A percentile compares a stretch with the other conserved stretches of the same genome.
Evolutionary conservation across 306 rosid species (phyloP).

Genomic region (Abrus pulchellus): DNA sequence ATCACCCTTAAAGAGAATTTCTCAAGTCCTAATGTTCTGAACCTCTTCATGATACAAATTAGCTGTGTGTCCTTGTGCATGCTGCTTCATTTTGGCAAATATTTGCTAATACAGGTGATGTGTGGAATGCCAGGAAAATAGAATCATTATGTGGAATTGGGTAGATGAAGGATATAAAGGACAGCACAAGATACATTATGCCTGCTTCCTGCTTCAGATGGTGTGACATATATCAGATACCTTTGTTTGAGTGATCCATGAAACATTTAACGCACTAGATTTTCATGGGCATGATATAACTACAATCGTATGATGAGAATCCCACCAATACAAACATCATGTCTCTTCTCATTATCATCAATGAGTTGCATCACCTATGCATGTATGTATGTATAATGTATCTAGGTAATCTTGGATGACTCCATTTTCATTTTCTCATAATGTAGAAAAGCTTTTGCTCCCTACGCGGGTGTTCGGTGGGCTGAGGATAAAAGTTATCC

Average conservation of each 20-base stretch:
- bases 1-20: not conserved
- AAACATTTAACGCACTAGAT: not conserved
- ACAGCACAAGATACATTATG: not conserved
- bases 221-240: slow-evolving; percentile 23
- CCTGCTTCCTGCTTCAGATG: slow-evolving; percentile 21
- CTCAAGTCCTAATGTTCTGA: slow-evolving; percentile 7
- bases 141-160: slow-evolving; percentile 38
- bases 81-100: not conserved
- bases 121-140: slow-evolving; percentile 37
- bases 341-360: not conserved
- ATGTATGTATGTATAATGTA: not conserved
- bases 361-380: not conserved
- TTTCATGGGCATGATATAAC: slow-evolving; percentile 2
- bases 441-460: no score
- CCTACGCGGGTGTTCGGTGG: no score
- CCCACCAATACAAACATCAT: not conserved
- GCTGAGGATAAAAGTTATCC: no score
- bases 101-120: slow-evolving; percentile 37
- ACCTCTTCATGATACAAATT: not conserved
- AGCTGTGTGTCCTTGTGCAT: not conserved
- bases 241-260: slow-evolving; percentile 19
- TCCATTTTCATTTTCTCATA: not conserved
- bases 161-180: slow-evolving; percentile 34
- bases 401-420: not conserved
- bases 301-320: slow-evolving; percentile 22